Evolutionary conservation across 2,329 filamentous ascomycete species (phyloP), one percentile per base, ranked within the genome.

Genomic region (Fusarium staphyleae): DNA sequence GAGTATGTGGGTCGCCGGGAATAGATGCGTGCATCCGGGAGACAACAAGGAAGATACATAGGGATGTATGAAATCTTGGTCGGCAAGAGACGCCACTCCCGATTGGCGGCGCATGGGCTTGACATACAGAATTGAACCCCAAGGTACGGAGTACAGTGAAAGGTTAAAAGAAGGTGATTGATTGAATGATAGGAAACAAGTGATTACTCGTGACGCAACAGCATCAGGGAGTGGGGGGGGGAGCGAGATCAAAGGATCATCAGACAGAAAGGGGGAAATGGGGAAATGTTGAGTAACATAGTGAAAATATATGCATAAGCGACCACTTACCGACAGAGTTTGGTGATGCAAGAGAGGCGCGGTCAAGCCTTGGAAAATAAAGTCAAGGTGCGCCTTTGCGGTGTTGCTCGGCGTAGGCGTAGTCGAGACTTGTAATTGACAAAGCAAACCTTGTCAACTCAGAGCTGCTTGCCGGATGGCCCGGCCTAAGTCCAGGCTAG

Each of bases 11-110:
- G 62, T 61, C 65, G 42, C 52, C 52, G 54, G 66, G 54, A 36
- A 46, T 40, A 65, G 47, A 66, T 67, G 62, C 66, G 65, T 62
- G 64, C 57, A 66, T 57, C 66, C 60, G 65, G 37, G 48, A 55
- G 29, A 56, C 36, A 51, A 37, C 33, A 24, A 42, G 22, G 28
- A 43, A 37, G 37, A 41, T 9, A 33, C 26, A 50, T 40, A 19
- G 34, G 39, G 12, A 30, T 46, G 40, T 16, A 29, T n/a, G 29
- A 19, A 40, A 54, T 42, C 41, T 50, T 19, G 37, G 50, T 50
- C 47, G 48, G 44, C 40, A 56, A 24, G 37, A 48, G 26, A 29
- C 35, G 37, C 53, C 42, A 44, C 36, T 48, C 55, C 55, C 45
- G 40, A 43, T 49, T 52, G 48, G 46, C 16, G 16, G 16, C 29